Evolutionary conservation across 306 rosid species (phyloP).

Genomic region (Medicago truncatula): DNA sequence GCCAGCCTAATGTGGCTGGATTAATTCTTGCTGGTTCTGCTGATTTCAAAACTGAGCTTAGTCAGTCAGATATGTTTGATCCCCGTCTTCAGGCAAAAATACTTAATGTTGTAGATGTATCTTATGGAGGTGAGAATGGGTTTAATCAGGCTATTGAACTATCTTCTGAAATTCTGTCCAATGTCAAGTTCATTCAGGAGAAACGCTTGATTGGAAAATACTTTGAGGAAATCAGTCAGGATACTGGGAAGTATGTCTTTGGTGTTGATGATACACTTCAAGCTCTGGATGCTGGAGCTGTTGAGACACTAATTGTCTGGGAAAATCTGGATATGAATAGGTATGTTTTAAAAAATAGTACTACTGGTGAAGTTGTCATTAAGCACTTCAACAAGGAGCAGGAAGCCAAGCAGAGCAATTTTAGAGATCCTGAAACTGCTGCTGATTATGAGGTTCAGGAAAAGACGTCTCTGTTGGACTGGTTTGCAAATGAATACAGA

Average conservation of each 20-base stretch:
- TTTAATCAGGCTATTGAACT: constrained; percentile 87
- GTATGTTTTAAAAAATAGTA: constrained; percentile 61
- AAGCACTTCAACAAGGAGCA: constrained; percentile 87
- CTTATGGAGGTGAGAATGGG: constrained; percentile 91
- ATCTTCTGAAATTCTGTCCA: constrained; percentile 81
- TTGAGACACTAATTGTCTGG: constrained; percentile 91
- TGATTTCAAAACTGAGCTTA: constrained; percentile 90
- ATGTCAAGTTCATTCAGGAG: constrained; percentile 93
- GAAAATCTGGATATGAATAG: constrained; percentile 85
- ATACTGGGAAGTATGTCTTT: constrained; percentile 91
- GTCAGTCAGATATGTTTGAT: constrained; percentile 97
- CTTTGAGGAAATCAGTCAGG: constrained; percentile 95
- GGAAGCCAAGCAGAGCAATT: constrained; percentile 66
- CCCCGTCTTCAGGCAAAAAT: constrained; percentile 87
- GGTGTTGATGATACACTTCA: constrained; percentile 90
- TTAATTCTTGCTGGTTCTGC: constrained; percentile 90
- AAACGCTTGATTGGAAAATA: constrained; percentile 84
- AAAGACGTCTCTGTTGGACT: constrained; percentile 73
- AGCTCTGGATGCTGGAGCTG: constrained; percentile 92
- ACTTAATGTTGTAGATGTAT: constrained; percentile 85
- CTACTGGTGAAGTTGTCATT: constrained; percentile 61
- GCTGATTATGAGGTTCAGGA: constrained; percentile 89
- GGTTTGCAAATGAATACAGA: constrained; percentile 91
- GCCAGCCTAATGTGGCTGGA: constrained; percentile 92
- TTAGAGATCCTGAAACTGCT: constrained; percentile 60